Evolutionary conservation across 352 stramenopile species (phyloP).

Genomic region (Phytopythium boreale): DNA sequence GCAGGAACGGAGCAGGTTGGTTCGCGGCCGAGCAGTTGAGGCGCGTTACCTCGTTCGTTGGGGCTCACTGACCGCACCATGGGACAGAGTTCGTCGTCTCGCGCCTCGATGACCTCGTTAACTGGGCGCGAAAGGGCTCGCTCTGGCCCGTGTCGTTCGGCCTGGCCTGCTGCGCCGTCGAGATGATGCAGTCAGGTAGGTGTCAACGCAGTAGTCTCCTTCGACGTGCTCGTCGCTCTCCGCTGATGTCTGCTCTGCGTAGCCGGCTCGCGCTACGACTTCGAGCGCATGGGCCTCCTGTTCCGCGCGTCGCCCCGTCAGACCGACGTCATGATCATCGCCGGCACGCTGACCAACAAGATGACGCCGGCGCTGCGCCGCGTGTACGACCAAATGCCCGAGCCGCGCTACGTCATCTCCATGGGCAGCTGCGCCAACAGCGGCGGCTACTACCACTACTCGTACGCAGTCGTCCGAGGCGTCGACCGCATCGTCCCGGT

Average conservation of each 20-base stretch:
- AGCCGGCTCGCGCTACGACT: constrained; percentile 90
- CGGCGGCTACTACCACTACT: constrained; percentile 91
- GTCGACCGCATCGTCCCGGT: constrained; percentile 97
- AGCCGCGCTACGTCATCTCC: constrained; percentile 97
- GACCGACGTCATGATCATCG: constrained; percentile 99
- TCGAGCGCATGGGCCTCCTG: constrained; percentile 97
- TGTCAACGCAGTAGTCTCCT: too few species aligned
- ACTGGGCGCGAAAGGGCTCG: constrained; percentile 94
- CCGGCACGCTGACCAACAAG: constrained; percentile 98
- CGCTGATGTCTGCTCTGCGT: too few species aligned
- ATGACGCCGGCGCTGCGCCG: constrained; percentile 98
- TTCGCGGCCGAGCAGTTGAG: too few species aligned
- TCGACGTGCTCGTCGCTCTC: too few species aligned
- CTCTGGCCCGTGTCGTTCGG: constrained; percentile 98
- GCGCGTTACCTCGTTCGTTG: too few species aligned
- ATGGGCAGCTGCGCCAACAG: constrained; percentile 98
- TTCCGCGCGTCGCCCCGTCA: constrained; percentile 93
- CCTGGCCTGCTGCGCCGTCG: constrained; percentile 97
- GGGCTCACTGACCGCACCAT: too few species aligned
- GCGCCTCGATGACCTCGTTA: constrained; percentile 96
- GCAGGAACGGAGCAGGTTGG: too few species aligned
- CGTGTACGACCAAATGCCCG: constrained; percentile 98
- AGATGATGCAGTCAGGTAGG: constrained; percentile 96
- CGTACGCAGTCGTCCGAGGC: constrained; percentile 95
- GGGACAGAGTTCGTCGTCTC: constrained; percentile 95